A percentile compares a stretch with the other conserved stretches of the same genome.
phyloP scores from a whole-genome alignment of 257 asterid species.

The Przewalskia tangutica region DNA sequence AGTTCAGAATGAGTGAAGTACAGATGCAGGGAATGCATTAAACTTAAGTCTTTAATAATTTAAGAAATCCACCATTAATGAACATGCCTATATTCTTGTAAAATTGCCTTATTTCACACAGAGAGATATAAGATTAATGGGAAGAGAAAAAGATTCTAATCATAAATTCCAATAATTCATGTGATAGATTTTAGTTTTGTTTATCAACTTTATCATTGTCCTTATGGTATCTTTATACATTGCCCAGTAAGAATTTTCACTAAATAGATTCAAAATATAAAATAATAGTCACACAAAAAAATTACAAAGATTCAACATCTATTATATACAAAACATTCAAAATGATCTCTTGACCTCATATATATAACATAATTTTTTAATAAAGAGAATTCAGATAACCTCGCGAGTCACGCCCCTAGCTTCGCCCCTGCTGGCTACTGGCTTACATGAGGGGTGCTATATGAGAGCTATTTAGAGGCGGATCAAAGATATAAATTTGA shows the following conservation, averaged over 20 bases:
- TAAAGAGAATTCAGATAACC: too few species aligned
- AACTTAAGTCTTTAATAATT: background rate
- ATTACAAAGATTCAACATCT: too few species aligned
- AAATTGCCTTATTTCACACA: background rate
- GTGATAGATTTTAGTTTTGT: background rate
- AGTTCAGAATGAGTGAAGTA: background rate
- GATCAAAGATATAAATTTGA: background rate
- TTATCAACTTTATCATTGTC: background rate
- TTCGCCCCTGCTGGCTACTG: background rate
- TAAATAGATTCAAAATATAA: too few species aligned
- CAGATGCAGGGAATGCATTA: background rate
- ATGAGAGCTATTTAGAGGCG: background rate
- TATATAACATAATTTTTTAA: too few species aligned
- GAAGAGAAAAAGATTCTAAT: background rate
- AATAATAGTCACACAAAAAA: too few species aligned
- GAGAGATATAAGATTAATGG: background rate
- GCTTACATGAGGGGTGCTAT: background rate
- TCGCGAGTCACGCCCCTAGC: too few species aligned
- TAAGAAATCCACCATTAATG: background rate
- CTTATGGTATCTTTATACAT: background rate
- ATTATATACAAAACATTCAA: too few species aligned
- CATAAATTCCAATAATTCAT: background rate
- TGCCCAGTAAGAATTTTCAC: background rate
- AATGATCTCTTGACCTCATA: background rate
- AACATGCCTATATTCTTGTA: slow-evolving; percentile 3